Conservation (phyloP, 768 basidiomycete genomes). For the Psilocybe sp. region DNA sequence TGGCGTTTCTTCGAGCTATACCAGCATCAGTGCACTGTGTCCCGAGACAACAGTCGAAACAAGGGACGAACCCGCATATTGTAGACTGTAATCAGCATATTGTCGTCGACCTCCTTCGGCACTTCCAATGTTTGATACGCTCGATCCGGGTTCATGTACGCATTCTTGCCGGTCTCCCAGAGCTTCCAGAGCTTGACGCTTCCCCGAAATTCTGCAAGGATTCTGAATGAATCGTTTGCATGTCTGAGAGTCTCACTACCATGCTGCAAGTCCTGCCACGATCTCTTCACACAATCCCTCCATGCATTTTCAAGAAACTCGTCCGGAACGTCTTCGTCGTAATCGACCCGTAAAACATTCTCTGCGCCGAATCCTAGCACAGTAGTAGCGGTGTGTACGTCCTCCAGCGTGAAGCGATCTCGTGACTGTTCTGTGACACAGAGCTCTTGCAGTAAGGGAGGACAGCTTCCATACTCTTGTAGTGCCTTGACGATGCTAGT, state of each 20-base stretch:
- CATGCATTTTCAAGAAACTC: slow-evolving; percentile 71
- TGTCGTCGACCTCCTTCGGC: slow-evolving; percentile 68
- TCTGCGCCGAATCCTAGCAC: slow-evolving; percentile 68
- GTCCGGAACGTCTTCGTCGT: slow-evolving; percentile 66
- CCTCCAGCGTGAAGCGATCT: slow-evolving; percentile 59
- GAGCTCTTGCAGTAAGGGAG: slow-evolving; percentile 51
- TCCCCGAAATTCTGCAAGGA: slow-evolving; percentile 63
- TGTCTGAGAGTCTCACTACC: slow-evolving; percentile 47
- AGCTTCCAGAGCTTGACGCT: slow-evolving; percentile 45
- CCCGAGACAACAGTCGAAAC: background rate
- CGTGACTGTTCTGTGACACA: slow-evolving; percentile 60
- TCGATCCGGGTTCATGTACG: slow-evolving; percentile 60
- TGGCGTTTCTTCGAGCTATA: slow-evolving; percentile 70
- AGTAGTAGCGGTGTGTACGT: slow-evolving; percentile 44
- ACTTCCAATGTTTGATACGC: slow-evolving; percentile 75
- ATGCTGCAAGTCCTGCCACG: slow-evolving; percentile 51
- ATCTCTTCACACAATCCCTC: slow-evolving; percentile 53
- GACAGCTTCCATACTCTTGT: slow-evolving; percentile 44
- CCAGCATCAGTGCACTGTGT: background rate
- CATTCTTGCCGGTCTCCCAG: slow-evolving; percentile 55
- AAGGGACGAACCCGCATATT: slow-evolving; percentile 56
- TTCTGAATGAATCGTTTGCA: slow-evolving; percentile 66
- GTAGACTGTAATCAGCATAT: slow-evolving; percentile 74
- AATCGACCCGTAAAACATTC: slow-evolving; percentile 59
- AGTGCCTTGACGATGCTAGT: slow-evolving; percentile 48